These are phyloP conservation scores for Angophora floribunda DNA, from an alignment of 345 rosid genomes.

Conservation along the genomic window DNA sequence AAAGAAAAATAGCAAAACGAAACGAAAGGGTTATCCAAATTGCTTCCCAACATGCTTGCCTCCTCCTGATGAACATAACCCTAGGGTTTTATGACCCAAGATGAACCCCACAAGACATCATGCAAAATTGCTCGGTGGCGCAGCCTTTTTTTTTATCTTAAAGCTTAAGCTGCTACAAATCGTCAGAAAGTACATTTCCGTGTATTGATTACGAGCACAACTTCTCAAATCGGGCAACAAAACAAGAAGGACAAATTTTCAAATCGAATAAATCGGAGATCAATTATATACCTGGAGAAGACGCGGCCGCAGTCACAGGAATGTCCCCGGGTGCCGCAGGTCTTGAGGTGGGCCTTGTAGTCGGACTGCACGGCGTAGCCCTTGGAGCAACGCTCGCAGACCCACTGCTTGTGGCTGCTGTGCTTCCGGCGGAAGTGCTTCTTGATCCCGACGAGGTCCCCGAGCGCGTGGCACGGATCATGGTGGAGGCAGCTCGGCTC, in stretches of 20 bases:
- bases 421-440: conserved; percentile 93
- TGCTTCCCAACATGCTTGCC: not conserved
- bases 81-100: not conserved
- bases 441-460: conserved; percentile 94
- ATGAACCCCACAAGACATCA: not conserved
- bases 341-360: conserved; percentile 94
- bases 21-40: not conserved
- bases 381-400: conserved; percentile 81
- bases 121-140: not conserved
- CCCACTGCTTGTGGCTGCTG: conserved; percentile 89
- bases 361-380: conserved; percentile 97
- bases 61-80: not conserved
- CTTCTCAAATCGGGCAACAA: not conserved
- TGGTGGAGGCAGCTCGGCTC: conserved; percentile 91
- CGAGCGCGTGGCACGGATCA: conserved; percentile 87
- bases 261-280: not conserved
- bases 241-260: not conserved
- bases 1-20: not conserved
- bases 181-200: not conserved
- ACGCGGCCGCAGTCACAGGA: conserved; percentile 98
- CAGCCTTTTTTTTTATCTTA: not conserved
- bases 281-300: conserved; percentile 63
- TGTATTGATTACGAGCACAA: not conserved
- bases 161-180: not conserved
- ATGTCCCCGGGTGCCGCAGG: conserved; percentile 95